These are phyloP conservation scores for Emmonsia crescens DNA, from an alignment of 2,329 filamentous ascomycete genomes.

Conservation along the genomic window DNA sequence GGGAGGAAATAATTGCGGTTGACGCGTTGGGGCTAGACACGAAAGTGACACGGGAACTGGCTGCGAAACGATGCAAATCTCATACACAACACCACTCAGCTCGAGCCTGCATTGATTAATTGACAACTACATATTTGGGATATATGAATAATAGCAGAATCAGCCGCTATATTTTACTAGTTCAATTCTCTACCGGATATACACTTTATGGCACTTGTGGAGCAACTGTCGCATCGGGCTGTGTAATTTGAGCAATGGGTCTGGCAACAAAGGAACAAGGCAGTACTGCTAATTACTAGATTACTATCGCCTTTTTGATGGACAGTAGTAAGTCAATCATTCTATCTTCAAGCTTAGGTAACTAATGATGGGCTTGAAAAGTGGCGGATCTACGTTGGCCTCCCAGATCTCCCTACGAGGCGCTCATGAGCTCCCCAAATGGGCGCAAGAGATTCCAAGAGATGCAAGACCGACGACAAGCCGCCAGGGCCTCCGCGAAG, in stretches of 20 bases:
- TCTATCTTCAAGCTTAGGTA: neutral
- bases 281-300: neutral
- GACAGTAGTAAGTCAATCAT: slow-evolving; percentile 15
- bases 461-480: slow-evolving; percentile 54
- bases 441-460: slow-evolving; percentile 66
- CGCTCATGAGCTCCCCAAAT: slow-evolving; percentile 58
- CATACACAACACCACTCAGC: neutral
- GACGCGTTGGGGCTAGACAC: neutral
- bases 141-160: neutral
- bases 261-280: neutral
- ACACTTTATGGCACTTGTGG: too few relatives aligned
- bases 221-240: neutral
- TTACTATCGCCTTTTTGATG: slow-evolving; percentile 22
- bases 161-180: neutral
- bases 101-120: neutral
- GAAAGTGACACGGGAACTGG: neutral
- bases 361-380: slow-evolving; percentile 3
- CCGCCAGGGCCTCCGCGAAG: slow-evolving; percentile 48
- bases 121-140: neutral
- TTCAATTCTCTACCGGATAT: neutral
- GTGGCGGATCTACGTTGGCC: slow-evolving; percentile 39
- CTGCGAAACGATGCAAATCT: neutral
- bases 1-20: neutral
- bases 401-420: slow-evolving; percentile 51
- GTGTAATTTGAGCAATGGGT: neutral